Base-by-base conservation (phyloP, 2,329 filamentous ascomycete genomes). In the Aureobasidium zeae region DNA sequence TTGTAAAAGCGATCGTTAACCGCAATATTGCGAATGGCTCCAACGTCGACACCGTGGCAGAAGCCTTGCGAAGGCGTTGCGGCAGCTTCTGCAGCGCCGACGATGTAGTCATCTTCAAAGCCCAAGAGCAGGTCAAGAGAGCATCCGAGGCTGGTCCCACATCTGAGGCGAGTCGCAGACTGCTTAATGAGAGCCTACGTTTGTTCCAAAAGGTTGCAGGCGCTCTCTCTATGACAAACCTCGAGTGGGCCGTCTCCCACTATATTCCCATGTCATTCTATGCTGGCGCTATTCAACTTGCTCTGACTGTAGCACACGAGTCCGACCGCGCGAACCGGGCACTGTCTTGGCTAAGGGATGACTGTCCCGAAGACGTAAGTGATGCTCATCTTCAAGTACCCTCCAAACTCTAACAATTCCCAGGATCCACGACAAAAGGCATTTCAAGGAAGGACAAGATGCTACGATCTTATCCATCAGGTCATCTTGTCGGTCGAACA, bases 1-100 rank as follows among this genome's bases (percentile, higher is more conserved):
- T 98, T 1, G 91, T 98, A 45, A 98, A 96, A 62, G 87, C 89
- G 1, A 96, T 98, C 56, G 91, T 98, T 44, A 96, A 96, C 62
- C 81, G 88, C 56, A 98, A 94, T 61, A 98, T 98, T 54, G 84
- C 89, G 46, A 94, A 86, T 56, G 91, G 93, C 8, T 89, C 88
- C 4, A 98, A 96, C 51, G 89, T 98, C 15, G 93, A 98, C 65
- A 95, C 88, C 0, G 87, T 98, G 17, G 89, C 91, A 0, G 91
- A 98, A 63, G 86, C 88, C n/a, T 68, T 98, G 37, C 77, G 91
- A 34, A 76, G 91, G 54, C 78, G 88, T 54, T 98, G 91, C 54
- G 93, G 91, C 49, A 95, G 84, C 64, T 98, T 98, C 73, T 98
- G 91, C 63, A 95, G 88, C 56, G 81, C 89, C 0, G 89, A 98